phyloP scores from a whole-genome alignment of 2,329 filamentous ascomycete species.

The Dendrostoma leiphaemia region DNA sequence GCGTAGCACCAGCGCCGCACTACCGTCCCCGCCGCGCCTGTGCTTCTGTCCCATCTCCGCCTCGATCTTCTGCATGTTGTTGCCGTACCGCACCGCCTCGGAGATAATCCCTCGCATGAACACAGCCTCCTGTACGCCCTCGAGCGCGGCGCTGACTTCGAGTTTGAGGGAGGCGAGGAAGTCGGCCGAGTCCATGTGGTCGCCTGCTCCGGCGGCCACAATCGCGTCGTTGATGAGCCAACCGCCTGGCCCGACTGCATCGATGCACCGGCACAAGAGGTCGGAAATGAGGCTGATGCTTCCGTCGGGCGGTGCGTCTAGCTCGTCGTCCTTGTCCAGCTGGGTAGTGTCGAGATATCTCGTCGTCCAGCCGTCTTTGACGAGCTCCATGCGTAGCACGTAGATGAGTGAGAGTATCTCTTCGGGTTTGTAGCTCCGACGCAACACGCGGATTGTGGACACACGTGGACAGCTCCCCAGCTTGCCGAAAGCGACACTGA shows the following conservation, averaged over 20 bases:
- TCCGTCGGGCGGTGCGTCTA: slow-evolving; percentile 57
- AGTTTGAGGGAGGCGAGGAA: slow-evolving; percentile 64
- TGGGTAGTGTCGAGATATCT: slow-evolving; percentile 62
- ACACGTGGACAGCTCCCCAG: slow-evolving; percentile 63
- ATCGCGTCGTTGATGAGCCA: slow-evolving; percentile 67
- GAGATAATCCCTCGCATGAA: slow-evolving; percentile 63
- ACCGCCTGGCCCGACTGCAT: slow-evolving; percentile 71
- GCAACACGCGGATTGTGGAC: slow-evolving; percentile 61
- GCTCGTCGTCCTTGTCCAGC: slow-evolving; percentile 44
- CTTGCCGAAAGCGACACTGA: slow-evolving; percentile 68
- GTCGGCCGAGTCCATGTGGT: slow-evolving; percentile 56
- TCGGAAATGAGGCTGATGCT: slow-evolving; percentile 70
- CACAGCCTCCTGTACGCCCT: slow-evolving; percentile 68
- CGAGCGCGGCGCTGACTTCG: slow-evolving; percentile 69
- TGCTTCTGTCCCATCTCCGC: slow-evolving; percentile 20
- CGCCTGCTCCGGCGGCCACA: slow-evolving; percentile 37
- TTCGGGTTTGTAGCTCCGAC: slow-evolving; percentile 60
- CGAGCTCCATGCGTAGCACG: slow-evolving; percentile 69
- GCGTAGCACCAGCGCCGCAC: slow-evolving; percentile 1
- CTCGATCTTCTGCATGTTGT: slow-evolving; percentile 30
- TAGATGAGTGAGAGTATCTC: slow-evolving; percentile 72
- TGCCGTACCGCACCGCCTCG: slow-evolving; percentile 64
- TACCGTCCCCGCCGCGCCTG: background rate
- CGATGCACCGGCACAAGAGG: slow-evolving; percentile 69
- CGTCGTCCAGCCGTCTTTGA: slow-evolving; percentile 73